These are phyloP conservation scores for Tuber aestivum DNA, from an alignment of 495 filamentous ascomycete genomes.

Conservation along the genomic window DNA sequence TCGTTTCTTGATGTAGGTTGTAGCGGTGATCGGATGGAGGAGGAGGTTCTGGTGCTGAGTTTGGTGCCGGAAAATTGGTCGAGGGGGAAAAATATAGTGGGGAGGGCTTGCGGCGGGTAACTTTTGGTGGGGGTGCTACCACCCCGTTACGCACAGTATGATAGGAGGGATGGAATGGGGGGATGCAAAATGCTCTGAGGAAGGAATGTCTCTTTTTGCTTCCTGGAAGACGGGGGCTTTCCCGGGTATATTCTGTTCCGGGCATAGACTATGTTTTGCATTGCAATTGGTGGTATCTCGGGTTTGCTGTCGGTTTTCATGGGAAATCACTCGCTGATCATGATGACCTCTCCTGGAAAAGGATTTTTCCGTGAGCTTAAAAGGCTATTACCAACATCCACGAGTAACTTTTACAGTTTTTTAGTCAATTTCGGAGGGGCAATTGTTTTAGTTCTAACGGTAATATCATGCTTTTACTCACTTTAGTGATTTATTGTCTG, in stretches of 20 bases:
- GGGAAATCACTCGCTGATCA: not conserved
- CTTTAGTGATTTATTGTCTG: too few species aligned
- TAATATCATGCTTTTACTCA: too few species aligned
- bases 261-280: not conserved
- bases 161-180: not conserved
- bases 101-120: not conserved
- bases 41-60: not conserved
- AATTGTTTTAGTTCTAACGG: not conserved
- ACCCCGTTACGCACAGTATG: conserved; percentile 14
- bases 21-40: conserved; percentile 5
- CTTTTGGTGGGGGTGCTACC: conserved; percentile 8
- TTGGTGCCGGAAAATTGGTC: not conserved
- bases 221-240: not conserved
- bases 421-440: not conserved
- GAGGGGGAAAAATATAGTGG: not conserved
- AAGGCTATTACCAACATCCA: not conserved
- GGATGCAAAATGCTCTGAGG: not conserved
- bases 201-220: not conserved
- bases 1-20: not conserved
- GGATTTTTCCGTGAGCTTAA: not conserved
- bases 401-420: not conserved
- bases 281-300: not conserved
- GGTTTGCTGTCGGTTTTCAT: not conserved
- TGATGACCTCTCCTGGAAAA: not conserved
- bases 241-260: not conserved